These are phyloP conservation scores for Brassica napus DNA, from an alignment of 345 rosid genomes.

Conservation along the genomic window Da-Ae NC_063443.1:15414501-15415000, in stretches of 20 bases:
- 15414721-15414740: not conserved
- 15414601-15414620: not conserved
- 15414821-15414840: not conserved
- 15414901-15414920: not conserved
- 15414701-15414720: slow-evolving; percentile 17
- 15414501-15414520: not conserved
- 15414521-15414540: slow-evolving; percentile 31
- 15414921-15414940: too few relatives aligned
- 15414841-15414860: slow-evolving; percentile 6
- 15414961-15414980: too few relatives aligned
- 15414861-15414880: slow-evolving; percentile 36
- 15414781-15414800: not conserved
- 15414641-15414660: not conserved
- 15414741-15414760: not conserved
- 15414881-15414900: not conserved
- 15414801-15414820: not conserved
- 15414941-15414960: too few relatives aligned
- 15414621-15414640: not conserved
- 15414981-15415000: too few relatives aligned
- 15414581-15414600: slow-evolving; percentile 5
- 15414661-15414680: slow-evolving; percentile 24
- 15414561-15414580: slow-evolving; percentile 31
- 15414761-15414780: not conserved
- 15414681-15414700: slow-evolving; percentile 7
- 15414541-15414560: slow-evolving; percentile 24